phyloP scores from a whole-genome alignment of 768 basidiomycete species.

The Cystobasidiopsis lactophilus region DNA sequence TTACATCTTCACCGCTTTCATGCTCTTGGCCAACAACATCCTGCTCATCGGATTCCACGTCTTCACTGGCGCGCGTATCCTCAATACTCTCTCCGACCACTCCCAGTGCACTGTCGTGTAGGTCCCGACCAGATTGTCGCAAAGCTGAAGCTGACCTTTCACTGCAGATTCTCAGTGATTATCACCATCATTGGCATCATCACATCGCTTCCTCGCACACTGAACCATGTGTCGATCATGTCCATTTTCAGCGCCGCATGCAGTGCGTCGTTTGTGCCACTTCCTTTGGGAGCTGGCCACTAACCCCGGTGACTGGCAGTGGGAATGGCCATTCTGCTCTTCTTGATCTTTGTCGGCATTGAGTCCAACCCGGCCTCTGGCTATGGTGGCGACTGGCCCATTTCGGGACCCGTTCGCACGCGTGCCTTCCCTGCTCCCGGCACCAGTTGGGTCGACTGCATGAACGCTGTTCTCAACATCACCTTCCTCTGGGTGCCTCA shows the following conservation, averaged over 20 bases:
- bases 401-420: not conserved
- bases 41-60: constrained; percentile 31
- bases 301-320: too few relatives aligned
- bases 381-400: constrained; percentile 20
- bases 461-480: constrained; percentile 11
- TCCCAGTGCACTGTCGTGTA: constrained; percentile 30
- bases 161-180: constrained; percentile 27
- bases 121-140: too few relatives aligned
- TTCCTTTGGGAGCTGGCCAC: too few relatives aligned
- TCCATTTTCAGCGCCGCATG: constrained; percentile 26
- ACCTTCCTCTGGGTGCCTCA: constrained; percentile 15
- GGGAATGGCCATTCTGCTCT: constrained; percentile 31
- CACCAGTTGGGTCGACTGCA: constrained; percentile 9
- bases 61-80: constrained; percentile 31
- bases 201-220: constrained; percentile 28
- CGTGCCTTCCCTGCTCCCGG: constrained; percentile 3
- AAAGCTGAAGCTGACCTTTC: too few relatives aligned
- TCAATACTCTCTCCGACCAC: constrained; percentile 24
- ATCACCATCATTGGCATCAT: constrained; percentile 8
- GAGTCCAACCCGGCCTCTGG: constrained; percentile 29
- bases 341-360: constrained; percentile 30
- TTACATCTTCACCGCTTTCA: constrained; percentile 33
- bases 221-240: constrained; percentile 25
- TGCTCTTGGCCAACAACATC: constrained; percentile 37
- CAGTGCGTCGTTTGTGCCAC: too few relatives aligned